A percentile compares a stretch with the other conserved stretches of the same genome.
These are phyloP conservation scores for Gnomoniopsis smithogilvyi DNA, from an alignment of 2,329 filamentous ascomycete genomes.

Conservation along the genomic window DNA sequence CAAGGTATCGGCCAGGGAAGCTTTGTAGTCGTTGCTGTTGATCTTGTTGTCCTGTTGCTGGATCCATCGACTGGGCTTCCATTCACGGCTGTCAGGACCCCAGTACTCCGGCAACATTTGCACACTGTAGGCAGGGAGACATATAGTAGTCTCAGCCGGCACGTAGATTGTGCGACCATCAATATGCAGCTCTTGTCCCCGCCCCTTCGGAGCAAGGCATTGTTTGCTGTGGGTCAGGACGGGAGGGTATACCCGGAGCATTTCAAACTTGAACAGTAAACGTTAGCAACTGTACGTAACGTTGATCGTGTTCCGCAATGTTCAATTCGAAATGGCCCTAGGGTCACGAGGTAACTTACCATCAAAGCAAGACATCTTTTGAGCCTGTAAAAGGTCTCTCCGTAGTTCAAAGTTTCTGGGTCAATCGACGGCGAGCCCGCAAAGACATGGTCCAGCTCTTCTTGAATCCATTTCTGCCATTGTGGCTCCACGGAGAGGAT, in stretches of 20 bases:
- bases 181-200: background rate
- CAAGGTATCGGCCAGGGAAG: background rate
- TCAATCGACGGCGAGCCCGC: background rate
- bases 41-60: background rate
- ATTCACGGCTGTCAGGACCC: background rate
- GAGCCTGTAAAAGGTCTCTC: background rate
- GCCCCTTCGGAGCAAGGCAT: background rate
- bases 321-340: no score
- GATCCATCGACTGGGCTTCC: background rate
- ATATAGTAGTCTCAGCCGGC: background rate
- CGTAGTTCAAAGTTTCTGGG: background rate
- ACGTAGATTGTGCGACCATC: background rate
- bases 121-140: background rate
- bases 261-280: background rate
- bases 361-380: constrained; percentile 7
- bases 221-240: background rate
- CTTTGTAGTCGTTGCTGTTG: background rate
- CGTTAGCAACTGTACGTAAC: background rate
- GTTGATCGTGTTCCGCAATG: no score
- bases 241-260: constrained; percentile 3
- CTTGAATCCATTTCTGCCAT: constrained; percentile 1
- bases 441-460: constrained; percentile 7
- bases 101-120: constrained; percentile 1
- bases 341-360: background rate
- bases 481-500: background rate